Conservation (phyloP, 1,139 yeast species). For the Nakaseomyces sp. region DNA sequence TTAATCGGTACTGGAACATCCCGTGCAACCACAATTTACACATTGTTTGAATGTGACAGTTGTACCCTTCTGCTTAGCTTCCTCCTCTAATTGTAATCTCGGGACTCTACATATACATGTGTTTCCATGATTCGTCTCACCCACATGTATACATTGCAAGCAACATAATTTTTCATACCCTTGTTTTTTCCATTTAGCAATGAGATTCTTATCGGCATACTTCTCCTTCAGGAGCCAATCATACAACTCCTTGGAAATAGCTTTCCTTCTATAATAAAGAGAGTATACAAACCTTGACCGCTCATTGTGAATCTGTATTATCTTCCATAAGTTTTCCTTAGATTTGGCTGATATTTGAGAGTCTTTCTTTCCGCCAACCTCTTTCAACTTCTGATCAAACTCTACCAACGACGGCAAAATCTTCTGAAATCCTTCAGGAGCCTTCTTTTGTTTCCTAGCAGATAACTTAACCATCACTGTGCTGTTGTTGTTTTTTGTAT, state of each 20-base stretch:
- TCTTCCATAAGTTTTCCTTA: conserved; percentile 62
- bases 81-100: conserved; percentile 40
- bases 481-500: no score
- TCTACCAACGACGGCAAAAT: conserved; percentile 64
- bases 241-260: conserved; percentile 61
- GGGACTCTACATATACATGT: conserved; percentile 87
- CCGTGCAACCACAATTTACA: conserved; percentile 81
- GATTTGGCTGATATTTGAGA: conserved; percentile 23
- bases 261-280: conserved; percentile 58
- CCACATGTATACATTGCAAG: conserved; percentile 62
- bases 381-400: conserved; percentile 52
- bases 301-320: conserved; percentile 63
- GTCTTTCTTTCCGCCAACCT: conserved; percentile 37
- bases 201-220: conserved; percentile 59
- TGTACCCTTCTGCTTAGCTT: conserved; percentile 20
- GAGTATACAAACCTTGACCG: conserved; percentile 70
- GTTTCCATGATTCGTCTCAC: conserved; percentile 53
- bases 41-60: conserved; percentile 45
- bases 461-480: conserved; percentile 2
- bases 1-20: conserved; percentile 77
- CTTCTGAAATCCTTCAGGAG: conserved; percentile 71
- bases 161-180: conserved; percentile 89
- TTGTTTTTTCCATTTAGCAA: conserved; percentile 86
- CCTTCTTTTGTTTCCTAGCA: conserved; percentile 14
- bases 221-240: conserved; percentile 65